Evolutionary conservation across 139 green algal species (phyloP), one percentile per base, ranked within the genome.

Genomic region (Closterium sp.): DNA sequence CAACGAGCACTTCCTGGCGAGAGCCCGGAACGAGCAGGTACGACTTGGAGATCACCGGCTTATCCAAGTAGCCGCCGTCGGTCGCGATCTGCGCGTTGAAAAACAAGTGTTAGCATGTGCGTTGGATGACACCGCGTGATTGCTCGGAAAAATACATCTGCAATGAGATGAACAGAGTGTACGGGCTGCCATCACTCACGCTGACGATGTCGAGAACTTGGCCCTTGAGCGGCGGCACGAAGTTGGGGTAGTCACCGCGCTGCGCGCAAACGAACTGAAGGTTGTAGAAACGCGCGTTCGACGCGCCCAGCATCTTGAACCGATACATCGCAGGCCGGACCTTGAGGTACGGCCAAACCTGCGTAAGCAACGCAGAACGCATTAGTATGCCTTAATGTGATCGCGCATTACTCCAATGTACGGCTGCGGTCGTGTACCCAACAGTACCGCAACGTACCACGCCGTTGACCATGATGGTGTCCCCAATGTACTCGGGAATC

Each of bases 311-410:
- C 30, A 93, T 87, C 24, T 88, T 38, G 86, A 93, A 88, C 11
- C 91, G 91, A 34, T 93, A 93, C 85, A 70, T 90, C 13, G 32
- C 30, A 19, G 21, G 73, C 84, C 91, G 27, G 30, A 93, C 91
- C 45, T 93, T 45, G 29, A 93, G 27, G 45, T 73, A 93, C 29
- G 91, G 91, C 91, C 86, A 93, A 29, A 70, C 89, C n/a, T n/a
- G n/a, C n/a, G n/a, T n/a, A n/a, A n/a, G n/a, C n/a, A n/a, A n/a
- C n/a, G n/a, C n/a, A n/a, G n/a, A n/a, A n/a, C n/a, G n/a, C n/a
- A n/a, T n/a, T n/a, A n/a, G n/a, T n/a, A n/a, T n/a, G n/a, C n/a
- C n/a, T n/a, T n/a, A n/a, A n/a, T n/a, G n/a, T n/a, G n/a, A n/a
- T n/a, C n/a, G n/a, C n/a, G n/a, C n/a, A n/a, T n/a, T n/a, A n/a